Conservation (phyloP, 352 stramenopile genomes). For the Globisporangium viniferum region DNA sequence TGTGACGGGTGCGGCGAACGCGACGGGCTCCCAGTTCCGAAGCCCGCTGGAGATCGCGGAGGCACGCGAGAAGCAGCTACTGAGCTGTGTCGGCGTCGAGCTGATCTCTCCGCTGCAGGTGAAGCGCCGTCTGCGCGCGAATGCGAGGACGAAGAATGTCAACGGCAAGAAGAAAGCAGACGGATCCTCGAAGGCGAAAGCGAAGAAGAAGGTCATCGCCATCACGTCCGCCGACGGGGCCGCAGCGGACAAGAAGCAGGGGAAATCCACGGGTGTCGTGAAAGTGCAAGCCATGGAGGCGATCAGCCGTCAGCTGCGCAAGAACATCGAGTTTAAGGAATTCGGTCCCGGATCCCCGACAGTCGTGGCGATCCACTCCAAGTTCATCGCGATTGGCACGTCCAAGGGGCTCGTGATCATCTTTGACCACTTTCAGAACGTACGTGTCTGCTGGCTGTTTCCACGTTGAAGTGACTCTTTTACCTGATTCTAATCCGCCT, state of each 20-base stretch:
- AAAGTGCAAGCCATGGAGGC: slow-evolving; percentile 89
- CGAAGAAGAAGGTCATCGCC: slow-evolving; percentile 38
- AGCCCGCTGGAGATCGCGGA: slow-evolving; percentile 76
- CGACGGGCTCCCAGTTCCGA: slow-evolving; percentile 35
- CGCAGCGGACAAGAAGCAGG: slow-evolving; percentile 24
- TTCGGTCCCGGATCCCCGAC: slow-evolving; percentile 90
- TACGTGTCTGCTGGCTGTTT: slow-evolving; percentile 29
- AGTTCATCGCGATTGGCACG: slow-evolving; percentile 96
- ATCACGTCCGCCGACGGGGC: slow-evolving; percentile 26
- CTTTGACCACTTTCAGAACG: slow-evolving; percentile 97
- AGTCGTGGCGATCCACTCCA: slow-evolving; percentile 93
- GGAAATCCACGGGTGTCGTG: slow-evolving; percentile 74
- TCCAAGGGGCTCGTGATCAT: slow-evolving; percentile 93
- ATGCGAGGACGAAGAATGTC: slow-evolving; percentile 54
- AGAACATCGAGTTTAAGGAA: slow-evolving; percentile 91
- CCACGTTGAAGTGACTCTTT: not conserved
- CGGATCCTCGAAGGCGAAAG: slow-evolving; percentile 39
- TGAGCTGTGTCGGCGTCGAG: slow-evolving; percentile 81
- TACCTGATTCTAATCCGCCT: not conserved
- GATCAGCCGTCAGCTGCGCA: slow-evolving; percentile 87
- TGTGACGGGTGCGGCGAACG: slow-evolving; percentile 17
- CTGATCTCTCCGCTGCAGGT: slow-evolving; percentile 81
- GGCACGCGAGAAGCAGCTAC: slow-evolving; percentile 71
- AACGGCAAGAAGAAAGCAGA: slow-evolving; percentile 28
- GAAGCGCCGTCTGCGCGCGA: slow-evolving; percentile 68